Percentiles rank a stretch among this genome's conserved stretches.
Conservation (phyloP, 2,329 filamentous ascomycete species). For the Diaporthe vexans region DNA sequence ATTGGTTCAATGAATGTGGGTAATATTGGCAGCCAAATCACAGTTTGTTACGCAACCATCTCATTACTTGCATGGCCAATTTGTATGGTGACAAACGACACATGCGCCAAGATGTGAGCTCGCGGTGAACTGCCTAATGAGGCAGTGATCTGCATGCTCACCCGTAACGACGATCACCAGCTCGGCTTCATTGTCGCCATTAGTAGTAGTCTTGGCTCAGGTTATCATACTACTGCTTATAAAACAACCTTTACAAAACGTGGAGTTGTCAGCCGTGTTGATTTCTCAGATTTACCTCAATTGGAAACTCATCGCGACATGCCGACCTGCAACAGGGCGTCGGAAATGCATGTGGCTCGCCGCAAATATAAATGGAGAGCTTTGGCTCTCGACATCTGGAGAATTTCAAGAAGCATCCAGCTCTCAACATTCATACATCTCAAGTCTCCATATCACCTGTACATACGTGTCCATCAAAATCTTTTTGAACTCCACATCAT, state of each 20-base stretch:
- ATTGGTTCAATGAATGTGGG: not conserved
- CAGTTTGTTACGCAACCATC: not conserved
- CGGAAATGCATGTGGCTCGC: too few relatives aligned
- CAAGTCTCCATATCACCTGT: too few relatives aligned
- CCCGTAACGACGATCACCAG: not conserved
- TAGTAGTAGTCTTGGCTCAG: not conserved
- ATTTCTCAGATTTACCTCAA: too few relatives aligned
- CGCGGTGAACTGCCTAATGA: not conserved
- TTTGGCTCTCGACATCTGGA: not conserved
- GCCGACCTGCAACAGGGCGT: not conserved
- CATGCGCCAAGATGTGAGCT: not conserved
- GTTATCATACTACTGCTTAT: not conserved
- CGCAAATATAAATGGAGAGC: not conserved
- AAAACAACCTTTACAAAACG: not conserved
- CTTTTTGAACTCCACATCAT: too few relatives aligned
- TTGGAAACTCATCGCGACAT: not conserved
- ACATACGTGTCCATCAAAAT: accelerated
- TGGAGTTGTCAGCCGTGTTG: not conserved
- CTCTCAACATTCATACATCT: not conserved
- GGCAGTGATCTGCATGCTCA: not conserved
- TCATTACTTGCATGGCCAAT: too few relatives aligned
- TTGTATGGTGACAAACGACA: not conserved
- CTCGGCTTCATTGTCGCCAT: not conserved
- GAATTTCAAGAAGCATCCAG: too few relatives aligned
- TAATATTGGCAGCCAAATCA: not conserved